These are phyloP conservation scores for Wickerhamiella pararugosa DNA, from an alignment of 1,139 yeast genomes.

Conservation along the genomic window DNA sequence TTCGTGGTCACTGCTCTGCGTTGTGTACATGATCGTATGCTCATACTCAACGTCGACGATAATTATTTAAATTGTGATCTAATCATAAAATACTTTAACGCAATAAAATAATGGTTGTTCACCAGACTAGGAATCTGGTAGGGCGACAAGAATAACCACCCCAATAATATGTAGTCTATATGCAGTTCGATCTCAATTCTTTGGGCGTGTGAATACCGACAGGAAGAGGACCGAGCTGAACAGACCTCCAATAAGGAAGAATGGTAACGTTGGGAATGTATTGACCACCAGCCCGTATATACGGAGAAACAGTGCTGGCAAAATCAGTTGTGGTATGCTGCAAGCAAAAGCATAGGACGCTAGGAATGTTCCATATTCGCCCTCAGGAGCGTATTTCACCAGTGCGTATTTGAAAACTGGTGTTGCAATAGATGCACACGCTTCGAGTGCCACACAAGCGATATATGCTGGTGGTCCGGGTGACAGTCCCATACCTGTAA, in stretches of 20 bases:
- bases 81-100: no score
- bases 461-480: conserved; percentile 10
- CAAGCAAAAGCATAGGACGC: conserved; percentile 14
- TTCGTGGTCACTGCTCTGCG: conserved; percentile 56
- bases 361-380: conserved; percentile 16
- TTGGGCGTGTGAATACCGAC: conserved; percentile 3
- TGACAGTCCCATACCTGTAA: conserved; percentile 12
- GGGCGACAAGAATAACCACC: no score
- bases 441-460: conserved; percentile 13
- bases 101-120: no score
- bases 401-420: conserved; percentile 15
- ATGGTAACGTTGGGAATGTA: conserved; percentile 13
- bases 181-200: no score
- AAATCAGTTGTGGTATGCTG: conserved; percentile 9
- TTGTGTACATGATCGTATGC: conserved; percentile 48
- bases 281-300: conserved; percentile 13
- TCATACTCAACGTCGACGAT: conserved; percentile 43
- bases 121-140: no score
- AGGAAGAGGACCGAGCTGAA: conserved; percentile 8
- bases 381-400: conserved; percentile 14
- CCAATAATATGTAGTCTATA: no score
- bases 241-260: conserved; percentile 10
- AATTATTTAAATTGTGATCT: conserved; percentile 20
- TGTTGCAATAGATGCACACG: conserved; percentile 13
- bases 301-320: conserved; percentile 13